phyloP scores from a whole-genome alignment of 306 rosid species.

The Prunus davidiana region DNA sequence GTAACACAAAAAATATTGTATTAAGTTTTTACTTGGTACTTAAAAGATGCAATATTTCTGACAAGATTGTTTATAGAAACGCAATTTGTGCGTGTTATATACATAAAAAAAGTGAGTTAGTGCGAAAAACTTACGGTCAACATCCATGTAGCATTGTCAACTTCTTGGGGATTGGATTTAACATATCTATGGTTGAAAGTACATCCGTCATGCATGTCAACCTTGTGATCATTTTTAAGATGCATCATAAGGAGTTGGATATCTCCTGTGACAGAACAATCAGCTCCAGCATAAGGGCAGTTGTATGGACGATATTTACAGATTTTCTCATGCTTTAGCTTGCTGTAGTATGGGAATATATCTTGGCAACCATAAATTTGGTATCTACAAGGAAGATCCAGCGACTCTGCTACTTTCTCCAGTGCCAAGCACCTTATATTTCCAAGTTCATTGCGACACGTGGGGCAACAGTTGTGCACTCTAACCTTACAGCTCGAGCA shows the following conservation, averaged over 20 bases:
- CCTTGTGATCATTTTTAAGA: slow-evolving; percentile 50
- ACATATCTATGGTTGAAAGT: slow-evolving; percentile 59
- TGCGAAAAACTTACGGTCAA: slow-evolving; percentile 37
- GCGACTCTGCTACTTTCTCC: slow-evolving; percentile 55
- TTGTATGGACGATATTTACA: slow-evolving; percentile 47
- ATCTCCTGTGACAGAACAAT: slow-evolving; percentile 50
- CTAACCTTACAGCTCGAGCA: slow-evolving; percentile 56
- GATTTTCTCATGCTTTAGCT: slow-evolving; percentile 52
- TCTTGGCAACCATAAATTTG: slow-evolving; percentile 46
- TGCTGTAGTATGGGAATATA: slow-evolving; percentile 47
- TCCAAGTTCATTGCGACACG: slow-evolving; percentile 56
- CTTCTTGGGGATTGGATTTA: slow-evolving; percentile 53
- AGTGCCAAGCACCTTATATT: slow-evolving; percentile 57
- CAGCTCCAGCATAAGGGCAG: slow-evolving; percentile 58
- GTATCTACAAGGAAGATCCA: slow-evolving; percentile 53
- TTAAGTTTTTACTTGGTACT: background rate
- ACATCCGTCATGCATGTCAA: slow-evolving; percentile 57
- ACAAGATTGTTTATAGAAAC: background rate
- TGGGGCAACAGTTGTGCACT: slow-evolving; percentile 53
- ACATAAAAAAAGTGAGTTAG: background rate
- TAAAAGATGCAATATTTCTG: background rate
- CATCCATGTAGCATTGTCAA: slow-evolving; percentile 60
- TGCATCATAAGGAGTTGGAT: slow-evolving; percentile 49
- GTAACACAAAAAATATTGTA: background rate
- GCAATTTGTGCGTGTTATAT: background rate